Base-by-base conservation (phyloP, 441 rosid genomes). In the Cnidoscolus chayamansa region DNA sequence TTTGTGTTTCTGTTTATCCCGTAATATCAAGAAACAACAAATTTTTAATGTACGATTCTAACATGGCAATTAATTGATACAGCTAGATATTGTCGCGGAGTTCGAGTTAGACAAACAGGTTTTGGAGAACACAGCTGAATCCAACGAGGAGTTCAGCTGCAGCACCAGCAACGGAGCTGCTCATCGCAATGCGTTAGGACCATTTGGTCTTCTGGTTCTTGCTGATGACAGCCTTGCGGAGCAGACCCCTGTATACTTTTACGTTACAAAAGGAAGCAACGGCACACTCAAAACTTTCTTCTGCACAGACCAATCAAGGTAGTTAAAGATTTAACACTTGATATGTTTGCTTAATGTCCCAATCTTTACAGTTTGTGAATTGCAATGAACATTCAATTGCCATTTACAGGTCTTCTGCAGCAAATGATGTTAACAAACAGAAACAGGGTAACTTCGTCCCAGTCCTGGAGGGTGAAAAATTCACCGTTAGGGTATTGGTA, bases 231-330 rank as follows among this genome's bases (percentile, higher is more conserved):
- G 83, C 48, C 84, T 86, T 12, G 71, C 86, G 0, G 97, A 92
- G 81, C 82, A 87, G 17, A 92, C 96, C 6, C 90, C 94, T 0
- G 78, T 90, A 1, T 92, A 76, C 79, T 90, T 90, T 77, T 87
- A 84, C 25, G 82, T 88, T 11, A 51, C 79, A 1, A 86, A 82
- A 59, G 71, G 82, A 16, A 75, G 75, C 1, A 80, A 84, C 55
- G 86, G 85, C 66, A 81, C 78, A 13, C 75, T 81, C 70, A 79
- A 60, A 12, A 83, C 94, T 6, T 81, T 66, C 78, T 92, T 92
- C 74, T 92, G 97, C 68, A 66, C 85, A 5, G 97, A 92, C 45
- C 87, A 86, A 50, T 70, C 87, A 72, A 90, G 97, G 97, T 88
- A 79, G 30, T 71, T 50, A 40, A 40, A 0, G 0, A 6, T 25